Percentiles rank a stretch among this genome's conserved stretches.
phyloP scores from a whole-genome alignment of 495 filamentous ascomycete species.

The Aspergillus haitiensis region DNA sequence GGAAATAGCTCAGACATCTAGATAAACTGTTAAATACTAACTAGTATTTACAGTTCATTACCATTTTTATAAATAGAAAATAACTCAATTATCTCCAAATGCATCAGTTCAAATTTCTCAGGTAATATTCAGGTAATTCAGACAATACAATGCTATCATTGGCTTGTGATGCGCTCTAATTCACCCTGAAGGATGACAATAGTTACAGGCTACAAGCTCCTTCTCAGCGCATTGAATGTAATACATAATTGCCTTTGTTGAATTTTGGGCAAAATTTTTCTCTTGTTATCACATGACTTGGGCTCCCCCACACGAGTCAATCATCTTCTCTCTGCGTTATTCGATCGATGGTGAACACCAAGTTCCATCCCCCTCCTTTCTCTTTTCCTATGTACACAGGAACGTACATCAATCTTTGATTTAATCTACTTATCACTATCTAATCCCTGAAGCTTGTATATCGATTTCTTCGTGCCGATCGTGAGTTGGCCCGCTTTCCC shows the following conservation, averaged over 20 bases:
- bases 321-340: slow-evolving; percentile 15
- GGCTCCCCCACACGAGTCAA: slow-evolving; percentile 32
- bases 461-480: slow-evolving; percentile 40
- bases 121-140: too few species aligned
- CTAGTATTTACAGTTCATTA: too few species aligned
- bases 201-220: too few species aligned
- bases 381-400: slow-evolving; percentile 16
- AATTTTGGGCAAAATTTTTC: slow-evolving; percentile 26
- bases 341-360: slow-evolving; percentile 6
- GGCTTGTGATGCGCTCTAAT: too few species aligned
- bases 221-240: too few species aligned
- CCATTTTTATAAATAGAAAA: too few species aligned
- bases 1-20: too few species aligned
- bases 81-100: too few species aligned
- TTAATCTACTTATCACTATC: neutral
- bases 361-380: slow-evolving; percentile 12
- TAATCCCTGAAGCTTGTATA: slow-evolving; percentile 19
- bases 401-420: slow-evolving; percentile 4
- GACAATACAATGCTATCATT: too few species aligned
- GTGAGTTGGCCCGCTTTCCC: slow-evolving; percentile 33
- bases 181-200: too few species aligned
- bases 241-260: slow-evolving; percentile 3
- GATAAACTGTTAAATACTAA: too few species aligned
- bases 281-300: slow-evolving; percentile 35
- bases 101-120: too few species aligned